Base-by-base conservation (phyloP, 176 grass and related monocot species). In the Aegilops sharonensis region DNA sequence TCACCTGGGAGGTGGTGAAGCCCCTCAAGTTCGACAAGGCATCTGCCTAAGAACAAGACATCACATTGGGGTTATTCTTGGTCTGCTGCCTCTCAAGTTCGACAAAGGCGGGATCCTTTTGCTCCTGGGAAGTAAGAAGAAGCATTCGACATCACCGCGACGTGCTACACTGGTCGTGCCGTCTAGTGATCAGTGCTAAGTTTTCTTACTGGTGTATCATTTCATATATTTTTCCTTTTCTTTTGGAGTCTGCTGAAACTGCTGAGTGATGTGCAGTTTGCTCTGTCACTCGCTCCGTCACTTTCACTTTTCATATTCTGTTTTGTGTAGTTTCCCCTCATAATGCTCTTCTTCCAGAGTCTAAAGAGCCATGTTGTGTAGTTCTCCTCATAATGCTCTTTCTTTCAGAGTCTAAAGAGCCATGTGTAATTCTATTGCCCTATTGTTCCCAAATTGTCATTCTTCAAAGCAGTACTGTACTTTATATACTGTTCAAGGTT, bases 1-100 rank as follows among this genome's bases (percentile, higher is more conserved):
- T 92, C 87, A 89, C 90, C 79, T 92, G 90, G 90, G 90, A 92
- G 87, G 84, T 87, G 29, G 87, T 89, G 4, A 92, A 92, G 87
- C 83, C 60, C 60, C 90, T 92, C 80, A 92, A 92, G 83, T 89
- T 73, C 6, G 87, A 89, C 14, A 89, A 89, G 63, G 75, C 90
- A 14, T 82, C 87, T 3, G 67, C 84, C 42, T 92, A 72, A 83
- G 59, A 43, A 31, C 20, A n/a, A 1, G 54, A 23, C n/a, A 78
- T 31, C 37, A 76, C 56, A 59, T 21, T 59, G 56, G 24, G 45
- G 39, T 59, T 6, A 17, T 10, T 67, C 39, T 83, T 60, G 29
- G 43, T 67, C 54, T 40, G 67, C 40, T 75, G 20, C 85, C 78
- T 11, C 67, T 45, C 56, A 8, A 59, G 18, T 59, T 59, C 56